phyloP scores from a whole-genome alignment of 1,284 basidiomycete genomes.

The Xerocomus nothofagi region DNA sequence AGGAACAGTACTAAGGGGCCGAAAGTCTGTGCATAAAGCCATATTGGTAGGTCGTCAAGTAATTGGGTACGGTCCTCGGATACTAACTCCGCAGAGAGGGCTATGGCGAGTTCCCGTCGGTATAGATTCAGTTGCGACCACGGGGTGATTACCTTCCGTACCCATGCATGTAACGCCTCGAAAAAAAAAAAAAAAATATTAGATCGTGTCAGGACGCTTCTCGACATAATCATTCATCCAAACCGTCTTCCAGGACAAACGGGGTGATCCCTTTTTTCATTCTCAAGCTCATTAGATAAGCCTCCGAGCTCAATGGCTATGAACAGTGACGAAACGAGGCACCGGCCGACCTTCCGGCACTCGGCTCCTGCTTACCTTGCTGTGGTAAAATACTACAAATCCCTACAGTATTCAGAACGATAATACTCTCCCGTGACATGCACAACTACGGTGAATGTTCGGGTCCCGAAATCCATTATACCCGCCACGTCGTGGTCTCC shows the following conservation, averaged over 20 bases:
- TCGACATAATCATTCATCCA: slow-evolving; percentile 18
- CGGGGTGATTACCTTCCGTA: slow-evolving; percentile 18
- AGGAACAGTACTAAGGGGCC: slow-evolving; percentile 30
- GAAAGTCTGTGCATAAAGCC: slow-evolving; percentile 36
- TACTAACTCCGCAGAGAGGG: slow-evolving; percentile 35
- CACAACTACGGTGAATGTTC: slow-evolving; percentile 3
- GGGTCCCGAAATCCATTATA: slow-evolving; percentile 23
- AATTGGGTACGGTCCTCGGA: slow-evolving; percentile 32
- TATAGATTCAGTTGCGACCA: slow-evolving; percentile 28
- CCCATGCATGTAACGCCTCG: slow-evolving; percentile 4
- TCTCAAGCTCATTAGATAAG: slow-evolving; percentile 33
- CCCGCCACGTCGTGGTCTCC: slow-evolving; percentile 9
- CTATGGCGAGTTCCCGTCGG: slow-evolving; percentile 29
- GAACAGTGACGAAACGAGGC: slow-evolving; percentile 6
- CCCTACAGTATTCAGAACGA: slow-evolving; percentile 12
- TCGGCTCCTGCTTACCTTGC: slow-evolving; percentile 21
- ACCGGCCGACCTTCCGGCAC: slow-evolving; percentile 7
- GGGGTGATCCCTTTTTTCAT: slow-evolving; percentile 1
- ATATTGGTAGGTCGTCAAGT: slow-evolving; percentile 34
- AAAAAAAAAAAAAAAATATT: slow-evolving; percentile 2
- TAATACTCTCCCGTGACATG: not conserved
- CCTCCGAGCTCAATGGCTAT: slow-evolving; percentile 29
- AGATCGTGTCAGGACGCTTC: slow-evolving; percentile 23
- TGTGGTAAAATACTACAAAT: slow-evolving; percentile 8
- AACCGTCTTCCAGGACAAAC: slow-evolving; percentile 20